phyloP scores from a whole-genome alignment of 1,284 basidiomycete genomes.

The Neotropicomus parvogracilis region DNA sequence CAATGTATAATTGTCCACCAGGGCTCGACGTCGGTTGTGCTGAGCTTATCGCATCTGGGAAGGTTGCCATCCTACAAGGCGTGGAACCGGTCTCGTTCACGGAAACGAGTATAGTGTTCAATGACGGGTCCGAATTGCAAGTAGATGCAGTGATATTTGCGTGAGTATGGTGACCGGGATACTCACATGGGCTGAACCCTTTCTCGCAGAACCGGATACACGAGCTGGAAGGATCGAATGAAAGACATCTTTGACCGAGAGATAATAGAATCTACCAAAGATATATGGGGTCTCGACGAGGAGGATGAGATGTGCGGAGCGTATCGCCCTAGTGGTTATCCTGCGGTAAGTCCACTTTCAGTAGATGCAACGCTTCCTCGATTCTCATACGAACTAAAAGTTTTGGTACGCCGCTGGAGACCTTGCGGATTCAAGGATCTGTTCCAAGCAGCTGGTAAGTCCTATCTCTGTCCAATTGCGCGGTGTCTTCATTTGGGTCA shows the following conservation, averaged over 20 bases:
- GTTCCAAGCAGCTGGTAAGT: slow-evolving; percentile 8
- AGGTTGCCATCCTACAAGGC: slow-evolving; percentile 3
- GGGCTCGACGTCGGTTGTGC: slow-evolving; percentile 12
- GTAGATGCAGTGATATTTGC: slow-evolving; percentile 11
- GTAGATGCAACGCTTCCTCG: not conserved
- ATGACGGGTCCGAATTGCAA: slow-evolving; percentile 4
- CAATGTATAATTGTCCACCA: not conserved
- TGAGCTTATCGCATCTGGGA: slow-evolving; percentile 7
- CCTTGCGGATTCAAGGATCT: slow-evolving; percentile 7
- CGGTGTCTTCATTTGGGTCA: no score
- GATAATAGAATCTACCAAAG: slow-evolving; percentile 9
- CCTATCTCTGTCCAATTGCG: not conserved
- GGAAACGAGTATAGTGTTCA: slow-evolving; percentile 2
- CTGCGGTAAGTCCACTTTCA: not conserved
- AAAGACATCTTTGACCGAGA: slow-evolving; percentile 4
- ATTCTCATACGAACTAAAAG: not conserved
- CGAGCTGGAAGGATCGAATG: slow-evolving; percentile 9
- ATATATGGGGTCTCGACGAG: slow-evolving; percentile 12
- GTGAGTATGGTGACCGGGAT: not conserved
- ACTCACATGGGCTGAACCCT: not conserved
- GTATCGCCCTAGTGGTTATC: slow-evolving; percentile 11
- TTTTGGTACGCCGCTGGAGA: slow-evolving; percentile 9
- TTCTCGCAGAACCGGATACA: slow-evolving; percentile 6
- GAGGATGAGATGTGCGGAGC: slow-evolving; percentile 9
- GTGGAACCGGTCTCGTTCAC: slow-evolving; percentile 8